Percentiles rank a stretch among this genome's conserved stretches.
Evolutionary conservation across 73 alveolate genomes (phyloP).

Genomic region (Breviolum minutum): DNA sequence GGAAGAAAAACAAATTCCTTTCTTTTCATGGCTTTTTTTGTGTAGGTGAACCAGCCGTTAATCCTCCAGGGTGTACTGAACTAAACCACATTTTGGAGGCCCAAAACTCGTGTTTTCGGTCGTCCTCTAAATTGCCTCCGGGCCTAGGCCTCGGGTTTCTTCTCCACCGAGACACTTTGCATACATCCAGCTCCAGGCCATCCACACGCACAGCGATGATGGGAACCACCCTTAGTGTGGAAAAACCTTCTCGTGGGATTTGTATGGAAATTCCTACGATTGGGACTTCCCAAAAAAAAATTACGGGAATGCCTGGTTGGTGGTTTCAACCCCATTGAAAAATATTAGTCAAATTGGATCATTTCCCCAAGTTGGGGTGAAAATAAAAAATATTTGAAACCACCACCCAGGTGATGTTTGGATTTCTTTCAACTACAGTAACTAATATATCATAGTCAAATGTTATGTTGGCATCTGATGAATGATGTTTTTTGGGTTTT

Average conservation of each 20-base stretch:
- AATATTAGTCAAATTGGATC: too few relatives aligned
- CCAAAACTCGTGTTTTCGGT: not conserved
- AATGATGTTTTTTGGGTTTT: too few relatives aligned
- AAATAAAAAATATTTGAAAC: too few relatives aligned
- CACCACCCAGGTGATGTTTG: too few relatives aligned
- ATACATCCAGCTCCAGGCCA: constrained; percentile 77
- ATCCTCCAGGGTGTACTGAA: not conserved
- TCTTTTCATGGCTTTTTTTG: not conserved
- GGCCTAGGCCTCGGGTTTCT: not conserved
- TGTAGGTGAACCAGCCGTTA: too few relatives aligned
- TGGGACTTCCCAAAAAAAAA: not conserved
- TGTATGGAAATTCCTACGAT: not conserved
- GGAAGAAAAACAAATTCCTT: not conserved
- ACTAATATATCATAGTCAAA: too few relatives aligned
- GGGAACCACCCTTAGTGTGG: constrained; percentile 52
- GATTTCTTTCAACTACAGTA: too few relatives aligned
- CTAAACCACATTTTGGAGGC: not conserved
- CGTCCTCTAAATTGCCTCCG: not conserved
- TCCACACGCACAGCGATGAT: constrained; percentile 53
- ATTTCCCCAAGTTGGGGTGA: too few relatives aligned
- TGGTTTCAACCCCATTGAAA: too few relatives aligned
- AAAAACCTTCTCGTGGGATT: not conserved
- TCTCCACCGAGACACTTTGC: constrained; percentile 30
- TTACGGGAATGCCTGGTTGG: too few relatives aligned
- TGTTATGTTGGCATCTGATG: too few relatives aligned